Evolutionary conservation across 2,329 filamentous ascomycete genomes (phyloP).

Genomic region (Scleromitrula shiraiana): DNA sequence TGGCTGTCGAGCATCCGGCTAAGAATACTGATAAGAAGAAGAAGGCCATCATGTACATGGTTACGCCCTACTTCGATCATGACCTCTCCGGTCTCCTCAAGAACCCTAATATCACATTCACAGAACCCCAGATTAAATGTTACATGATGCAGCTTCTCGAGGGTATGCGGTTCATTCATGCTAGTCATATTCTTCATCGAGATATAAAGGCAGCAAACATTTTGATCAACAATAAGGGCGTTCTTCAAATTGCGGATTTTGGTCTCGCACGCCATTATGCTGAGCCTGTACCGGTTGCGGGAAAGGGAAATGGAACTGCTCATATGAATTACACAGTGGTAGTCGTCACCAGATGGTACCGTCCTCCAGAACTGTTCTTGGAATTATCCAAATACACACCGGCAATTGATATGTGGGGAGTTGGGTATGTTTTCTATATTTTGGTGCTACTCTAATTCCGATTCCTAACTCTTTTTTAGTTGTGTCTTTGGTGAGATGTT

Average conservation of each 20-base stretch:
- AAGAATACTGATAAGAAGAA: conserved; percentile 60
- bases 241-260: conserved; percentile 95
- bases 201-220: conserved; percentile 99
- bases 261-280: conserved; percentile 91
- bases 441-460: conserved; percentile 14
- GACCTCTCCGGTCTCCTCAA: conserved; percentile 95
- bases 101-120: conserved; percentile 83
- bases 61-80: conserved; percentile 97
- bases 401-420: conserved; percentile 96
- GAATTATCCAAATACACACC: conserved; percentile 90
- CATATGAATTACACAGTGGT: conserved; percentile 89
- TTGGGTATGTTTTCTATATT: conserved; percentile 57
- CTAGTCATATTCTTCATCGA: conserved; percentile 81
- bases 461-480: conserved; percentile 35
- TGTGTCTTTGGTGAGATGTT: conserved; percentile 99
- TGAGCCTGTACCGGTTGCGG: conserved; percentile 67
- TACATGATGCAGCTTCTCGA: conserved; percentile 92
- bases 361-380: conserved; percentile 85
- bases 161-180: conserved; percentile 83
- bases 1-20: conserved; percentile 78
- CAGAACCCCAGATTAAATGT: conserved; percentile 90
- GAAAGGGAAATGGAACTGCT: conserved; percentile 75
- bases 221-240: conserved; percentile 87
- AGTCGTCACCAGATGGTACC: conserved; percentile 95
- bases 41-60: conserved; percentile 93